These are phyloP conservation scores for Rhodotorula sphaerocarpa DNA, from an alignment of 768 basidiomycete species.

Conservation along the genomic window DNA sequence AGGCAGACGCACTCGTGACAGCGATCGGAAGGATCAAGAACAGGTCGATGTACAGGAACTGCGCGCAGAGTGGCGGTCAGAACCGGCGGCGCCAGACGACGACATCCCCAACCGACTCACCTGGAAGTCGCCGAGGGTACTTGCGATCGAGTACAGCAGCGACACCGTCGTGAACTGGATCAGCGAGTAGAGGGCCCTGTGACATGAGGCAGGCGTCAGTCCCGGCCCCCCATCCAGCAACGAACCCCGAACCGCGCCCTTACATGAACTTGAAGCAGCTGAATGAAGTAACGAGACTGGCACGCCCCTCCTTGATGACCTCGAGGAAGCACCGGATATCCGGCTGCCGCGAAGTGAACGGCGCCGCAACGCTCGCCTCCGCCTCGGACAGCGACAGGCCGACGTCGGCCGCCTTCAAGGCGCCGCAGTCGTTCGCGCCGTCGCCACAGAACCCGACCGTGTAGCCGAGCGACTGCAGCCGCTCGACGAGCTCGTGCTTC, in stretches of 20 bases:
- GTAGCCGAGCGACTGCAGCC: constrained; percentile 84
- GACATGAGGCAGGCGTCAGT: background rate
- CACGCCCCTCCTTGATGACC: constrained; percentile 91
- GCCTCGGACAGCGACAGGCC: constrained; percentile 94
- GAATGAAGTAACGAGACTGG: constrained; percentile 93
- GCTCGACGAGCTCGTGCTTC: constrained; percentile 95
- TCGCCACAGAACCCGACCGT: constrained; percentile 98
- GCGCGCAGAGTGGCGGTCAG: constrained; percentile 15
- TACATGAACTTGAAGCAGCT: constrained; percentile 99
- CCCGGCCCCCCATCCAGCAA: constrained; percentile 18
- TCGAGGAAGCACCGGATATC: constrained; percentile 95
- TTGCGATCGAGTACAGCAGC: constrained; percentile 88
- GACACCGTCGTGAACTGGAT: constrained; percentile 99
- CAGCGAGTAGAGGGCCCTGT: constrained; percentile 91
- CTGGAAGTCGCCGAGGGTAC: constrained; percentile 92
- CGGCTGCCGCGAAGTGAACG: constrained; percentile 85
- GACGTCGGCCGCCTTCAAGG: constrained; percentile 95
- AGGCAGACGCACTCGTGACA: constrained; percentile 68
- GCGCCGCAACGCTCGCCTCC: constrained; percentile 95
- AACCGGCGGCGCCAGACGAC: background rate
- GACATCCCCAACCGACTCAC: constrained; percentile 48
- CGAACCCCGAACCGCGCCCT: constrained; percentile 42
- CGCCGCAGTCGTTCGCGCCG: constrained; percentile 97
- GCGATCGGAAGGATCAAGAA: constrained; percentile 97
- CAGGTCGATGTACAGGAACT: constrained; percentile 96